Evolutionary conservation across 768 basidiomycete species (phyloP).

Genomic region (Phaeotremella fagi): DNA sequence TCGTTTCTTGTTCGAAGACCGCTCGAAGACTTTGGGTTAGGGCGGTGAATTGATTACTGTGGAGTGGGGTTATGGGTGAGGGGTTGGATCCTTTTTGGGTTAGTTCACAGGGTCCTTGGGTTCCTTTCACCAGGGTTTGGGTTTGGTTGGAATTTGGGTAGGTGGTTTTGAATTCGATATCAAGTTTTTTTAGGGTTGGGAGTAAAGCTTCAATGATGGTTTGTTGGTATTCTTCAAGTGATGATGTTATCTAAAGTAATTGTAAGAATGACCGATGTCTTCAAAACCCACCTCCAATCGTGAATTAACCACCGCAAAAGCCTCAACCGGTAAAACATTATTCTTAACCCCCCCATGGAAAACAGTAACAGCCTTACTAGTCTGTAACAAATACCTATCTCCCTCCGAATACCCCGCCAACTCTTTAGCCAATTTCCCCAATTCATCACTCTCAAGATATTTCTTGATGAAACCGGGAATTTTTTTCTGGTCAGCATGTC

Average conservation of each 20-base stretch:
- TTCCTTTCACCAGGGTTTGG: neutral
- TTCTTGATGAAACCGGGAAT: neutral
- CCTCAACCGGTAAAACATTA: constrained; percentile 1
- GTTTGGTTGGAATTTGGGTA: neutral
- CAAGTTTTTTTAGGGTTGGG: neutral
- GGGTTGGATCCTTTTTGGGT: neutral
- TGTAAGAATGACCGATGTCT: neutral
- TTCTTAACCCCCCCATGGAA: neutral
- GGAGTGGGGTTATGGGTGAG: neutral
- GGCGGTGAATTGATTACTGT: neutral
- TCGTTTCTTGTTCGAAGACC: neutral
- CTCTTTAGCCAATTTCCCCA: neutral
- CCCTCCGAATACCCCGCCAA: neutral
- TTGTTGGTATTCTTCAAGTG: neutral
- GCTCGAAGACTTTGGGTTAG: neutral
- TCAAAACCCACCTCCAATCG: neutral
- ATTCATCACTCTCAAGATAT: neutral
- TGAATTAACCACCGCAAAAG: neutral
- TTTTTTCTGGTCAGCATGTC: neutral
- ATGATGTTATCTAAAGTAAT: neutral
- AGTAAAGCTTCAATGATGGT: neutral
- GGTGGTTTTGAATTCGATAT: neutral
- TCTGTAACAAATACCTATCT: neutral
- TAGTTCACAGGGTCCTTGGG: neutral
- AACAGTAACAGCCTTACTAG: neutral